Percentiles rank a stretch among this genome's conserved stretches.
phyloP scores from a whole-genome alignment of 1,139 yeast genomes.

The Candida sanyaensis region DNA sequence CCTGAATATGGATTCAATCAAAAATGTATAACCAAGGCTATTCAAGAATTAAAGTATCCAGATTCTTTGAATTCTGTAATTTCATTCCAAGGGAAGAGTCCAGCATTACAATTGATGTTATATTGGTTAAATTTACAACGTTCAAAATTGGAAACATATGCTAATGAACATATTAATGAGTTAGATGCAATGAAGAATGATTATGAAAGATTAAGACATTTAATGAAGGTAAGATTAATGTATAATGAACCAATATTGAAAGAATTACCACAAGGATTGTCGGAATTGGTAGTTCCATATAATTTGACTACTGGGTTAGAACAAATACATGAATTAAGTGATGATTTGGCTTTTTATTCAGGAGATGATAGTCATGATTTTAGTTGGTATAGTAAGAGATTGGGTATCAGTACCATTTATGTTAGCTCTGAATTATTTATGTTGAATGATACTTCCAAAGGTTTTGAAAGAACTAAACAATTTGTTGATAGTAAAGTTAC shows the following conservation, averaged over 20 bases:
- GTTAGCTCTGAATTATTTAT: constrained; percentile 76
- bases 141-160: constrained; percentile 32
- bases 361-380: constrained; percentile 85
- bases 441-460: constrained; percentile 71
- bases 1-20: constrained; percentile 72
- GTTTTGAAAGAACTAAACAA: constrained; percentile 55
- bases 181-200: constrained; percentile 43
- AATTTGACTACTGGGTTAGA: constrained; percentile 53
- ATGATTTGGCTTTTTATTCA: constrained; percentile 78
- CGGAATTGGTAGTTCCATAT: constrained; percentile 55
- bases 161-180: constrained; percentile 13
- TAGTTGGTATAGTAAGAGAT: constrained; percentile 91
- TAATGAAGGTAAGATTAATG: constrained; percentile 61
- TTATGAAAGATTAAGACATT: constrained; percentile 56
- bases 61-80: constrained; percentile 70
- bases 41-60: constrained; percentile 60
- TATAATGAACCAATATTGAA: constrained; percentile 58
- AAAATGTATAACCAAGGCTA: constrained; percentile 60
- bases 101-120: constrained; percentile 49
- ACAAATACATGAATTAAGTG: constrained; percentile 75
- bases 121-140: constrained; percentile 45
- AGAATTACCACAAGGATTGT: constrained; percentile 50
- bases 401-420: constrained; percentile 68
- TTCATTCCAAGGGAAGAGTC: constrained; percentile 32
- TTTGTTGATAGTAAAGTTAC: constrained; percentile 65